Conservation (phyloP, 2,329 filamentous ascomycete species). For the Talaromyces sp. region DNA sequence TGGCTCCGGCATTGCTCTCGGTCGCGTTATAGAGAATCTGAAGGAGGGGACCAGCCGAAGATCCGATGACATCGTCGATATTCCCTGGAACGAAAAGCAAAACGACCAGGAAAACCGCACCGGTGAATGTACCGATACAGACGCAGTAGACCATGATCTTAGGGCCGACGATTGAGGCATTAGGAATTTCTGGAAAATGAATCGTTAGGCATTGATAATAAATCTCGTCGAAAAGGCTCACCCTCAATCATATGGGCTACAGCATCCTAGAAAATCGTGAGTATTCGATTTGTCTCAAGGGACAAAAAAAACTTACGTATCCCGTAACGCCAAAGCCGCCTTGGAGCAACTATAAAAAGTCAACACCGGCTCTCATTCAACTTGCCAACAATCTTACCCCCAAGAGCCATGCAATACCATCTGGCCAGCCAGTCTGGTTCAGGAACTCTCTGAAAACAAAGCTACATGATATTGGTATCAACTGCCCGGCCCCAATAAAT, state of each 20-base stretch:
- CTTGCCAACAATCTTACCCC: slow-evolving; percentile 25
- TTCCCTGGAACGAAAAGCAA: slow-evolving; percentile 61
- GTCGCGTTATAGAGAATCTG: slow-evolving; percentile 62
- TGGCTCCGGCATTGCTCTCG: slow-evolving; percentile 54
- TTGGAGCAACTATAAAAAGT: slow-evolving; percentile 35
- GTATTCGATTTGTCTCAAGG: not conserved
- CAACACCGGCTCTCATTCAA: slow-evolving; percentile 10
- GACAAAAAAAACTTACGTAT: slow-evolving; percentile 33
- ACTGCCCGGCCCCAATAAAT: not conserved
- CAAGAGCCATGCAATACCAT: slow-evolving; percentile 51
- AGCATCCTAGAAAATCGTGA: slow-evolving; percentile 25
- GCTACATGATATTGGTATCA: slow-evolving; percentile 15
- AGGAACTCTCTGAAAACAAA: slow-evolving; percentile 60
- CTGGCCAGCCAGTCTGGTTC: slow-evolving; percentile 65
- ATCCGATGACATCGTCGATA: slow-evolving; percentile 51
- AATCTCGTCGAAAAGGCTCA: slow-evolving; percentile 5
- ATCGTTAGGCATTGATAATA: not conserved
- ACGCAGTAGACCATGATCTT: slow-evolving; percentile 63
- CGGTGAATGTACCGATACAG: slow-evolving; percentile 57
- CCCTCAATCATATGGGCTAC: slow-evolving; percentile 50
- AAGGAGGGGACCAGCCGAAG: slow-evolving; percentile 53
- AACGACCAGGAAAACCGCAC: slow-evolving; percentile 57
- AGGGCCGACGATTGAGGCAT: slow-evolving; percentile 51
- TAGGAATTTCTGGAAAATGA: slow-evolving; percentile 32
- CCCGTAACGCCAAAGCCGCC: slow-evolving; percentile 52